Evolutionary conservation across 2,329 filamentous ascomycete genomes (phyloP).

Genomic region (Biscogniauxia marginata): DNA sequence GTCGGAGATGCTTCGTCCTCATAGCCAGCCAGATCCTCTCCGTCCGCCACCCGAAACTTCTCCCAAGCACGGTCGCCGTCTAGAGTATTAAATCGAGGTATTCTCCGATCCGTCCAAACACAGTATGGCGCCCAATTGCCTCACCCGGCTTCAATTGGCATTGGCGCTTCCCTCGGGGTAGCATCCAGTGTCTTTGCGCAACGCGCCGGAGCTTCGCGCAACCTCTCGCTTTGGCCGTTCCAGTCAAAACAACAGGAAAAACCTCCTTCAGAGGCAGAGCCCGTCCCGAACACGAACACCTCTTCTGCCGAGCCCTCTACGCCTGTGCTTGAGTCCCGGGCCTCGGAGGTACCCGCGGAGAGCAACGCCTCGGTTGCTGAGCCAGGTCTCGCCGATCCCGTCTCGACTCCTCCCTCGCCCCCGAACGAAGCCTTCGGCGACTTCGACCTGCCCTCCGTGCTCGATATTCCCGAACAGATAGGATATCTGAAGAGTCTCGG

Average conservation of each 20-base stretch:
- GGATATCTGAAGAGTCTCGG: conserved; percentile 83
- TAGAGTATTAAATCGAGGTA: conserved; percentile 19
- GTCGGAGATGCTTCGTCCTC: background rate
- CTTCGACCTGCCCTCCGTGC: conserved; percentile 42
- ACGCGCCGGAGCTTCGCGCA: conserved; percentile 29
- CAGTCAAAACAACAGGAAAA: conserved; percentile 22
- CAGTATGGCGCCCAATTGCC: conserved; percentile 12
- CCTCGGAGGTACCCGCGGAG: conserved; percentile 5
- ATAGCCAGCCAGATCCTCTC: conserved; percentile 19
- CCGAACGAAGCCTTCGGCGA: conserved; percentile 34
- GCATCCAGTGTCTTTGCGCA: conserved; percentile 28
- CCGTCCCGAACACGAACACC: conserved; percentile 20
- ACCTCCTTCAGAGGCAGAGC: conserved; percentile 16
- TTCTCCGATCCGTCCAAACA: conserved; percentile 11
- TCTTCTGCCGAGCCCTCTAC: conserved; percentile 12
- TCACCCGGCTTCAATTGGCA: conserved; percentile 15
- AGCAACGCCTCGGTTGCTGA: background rate
- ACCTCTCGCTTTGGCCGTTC: conserved; percentile 33
- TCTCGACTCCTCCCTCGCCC: conserved; percentile 1
- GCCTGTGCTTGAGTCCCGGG: background rate
- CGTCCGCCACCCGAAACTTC: conserved; percentile 21
- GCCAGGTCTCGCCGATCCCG: background rate
- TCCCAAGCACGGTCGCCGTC: conserved; percentile 21
- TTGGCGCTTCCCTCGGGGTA: conserved; percentile 10
- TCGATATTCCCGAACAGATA: conserved; percentile 68